phyloP scores from a whole-genome alignment of 106 monocot species.

The Platanthera guangdongensis region DNA sequence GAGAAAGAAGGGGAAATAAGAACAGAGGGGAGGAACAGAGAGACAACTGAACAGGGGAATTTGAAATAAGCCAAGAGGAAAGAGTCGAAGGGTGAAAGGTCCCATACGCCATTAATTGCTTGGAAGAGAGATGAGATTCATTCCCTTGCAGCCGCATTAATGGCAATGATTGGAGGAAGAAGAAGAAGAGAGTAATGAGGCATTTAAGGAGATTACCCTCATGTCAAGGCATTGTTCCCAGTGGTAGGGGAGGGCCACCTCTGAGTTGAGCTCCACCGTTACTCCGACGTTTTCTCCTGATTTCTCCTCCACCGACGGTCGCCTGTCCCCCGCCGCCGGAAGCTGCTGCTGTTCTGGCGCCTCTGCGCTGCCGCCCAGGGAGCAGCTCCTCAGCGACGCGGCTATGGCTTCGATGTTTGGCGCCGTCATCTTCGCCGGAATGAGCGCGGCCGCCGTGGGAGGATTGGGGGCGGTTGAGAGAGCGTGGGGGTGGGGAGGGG shows the following conservation, averaged over 20 bases:
- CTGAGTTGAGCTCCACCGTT: conserved; percentile 87
- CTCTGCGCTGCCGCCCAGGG: conserved; percentile 18
- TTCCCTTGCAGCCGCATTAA: conserved; percentile 17
- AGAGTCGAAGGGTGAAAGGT: neutral
- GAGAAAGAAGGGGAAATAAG: neutral
- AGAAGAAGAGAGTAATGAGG: neutral
- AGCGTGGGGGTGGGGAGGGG: neutral
- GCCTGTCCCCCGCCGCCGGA: conserved; percentile 1
- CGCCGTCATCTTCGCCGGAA: conserved; percentile 27
- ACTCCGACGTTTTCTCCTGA: conserved; percentile 22
- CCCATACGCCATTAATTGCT: neutral
- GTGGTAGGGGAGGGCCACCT: conserved; percentile 54
- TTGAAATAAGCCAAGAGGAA: neutral
- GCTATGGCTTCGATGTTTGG: conserved; percentile 80
- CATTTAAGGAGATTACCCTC: conserved; percentile 29
- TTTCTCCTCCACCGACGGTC: neutral
- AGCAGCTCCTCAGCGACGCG: conserved; percentile 65
- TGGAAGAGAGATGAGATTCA: neutral
- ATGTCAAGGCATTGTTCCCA: conserved; percentile 96
- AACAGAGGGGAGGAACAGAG: neutral
- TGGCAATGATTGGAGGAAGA: conserved; percentile 38
- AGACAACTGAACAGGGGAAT: neutral
- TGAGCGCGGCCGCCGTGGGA: neutral
- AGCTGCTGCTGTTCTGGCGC: conserved; percentile 2
- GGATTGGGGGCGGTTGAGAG: neutral